Percentiles rank a stretch among this genome's conserved stretches.
These are phyloP conservation scores for Cytauxzoon felis DNA, from an alignment of 169 alveolate genomes.

Conservation along the genomic window DNA sequence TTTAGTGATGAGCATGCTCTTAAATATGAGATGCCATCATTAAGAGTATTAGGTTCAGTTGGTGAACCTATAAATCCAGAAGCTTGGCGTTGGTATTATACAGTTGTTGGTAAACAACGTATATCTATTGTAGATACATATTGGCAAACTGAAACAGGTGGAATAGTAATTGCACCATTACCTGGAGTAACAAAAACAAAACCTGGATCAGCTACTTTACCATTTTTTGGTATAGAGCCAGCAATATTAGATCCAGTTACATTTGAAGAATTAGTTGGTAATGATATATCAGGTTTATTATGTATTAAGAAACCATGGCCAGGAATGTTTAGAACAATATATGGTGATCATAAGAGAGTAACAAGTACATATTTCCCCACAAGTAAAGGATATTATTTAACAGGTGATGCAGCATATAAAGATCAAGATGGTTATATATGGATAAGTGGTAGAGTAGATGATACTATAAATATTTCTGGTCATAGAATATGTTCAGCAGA, in stretches of 20 bases:
- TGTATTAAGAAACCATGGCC: slow-evolving; percentile 89
- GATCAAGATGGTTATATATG: slow-evolving; percentile 92
- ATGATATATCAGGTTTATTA: slow-evolving; percentile 79
- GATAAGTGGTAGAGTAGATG: slow-evolving; percentile 95
- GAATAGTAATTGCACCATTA: slow-evolving; percentile 87
- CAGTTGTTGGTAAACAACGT: slow-evolving; percentile 67
- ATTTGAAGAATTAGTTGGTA: slow-evolving; percentile 77
- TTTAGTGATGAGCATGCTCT: slow-evolving; percentile 68
- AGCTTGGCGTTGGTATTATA: slow-evolving; percentile 93
- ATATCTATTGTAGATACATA: slow-evolving; percentile 90
- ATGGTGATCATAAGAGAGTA: slow-evolving; percentile 83
- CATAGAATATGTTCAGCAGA: slow-evolving; percentile 92
- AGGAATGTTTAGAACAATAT: slow-evolving; percentile 81
- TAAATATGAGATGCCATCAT: slow-evolving; percentile 66
- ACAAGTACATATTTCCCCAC: slow-evolving; percentile 77
- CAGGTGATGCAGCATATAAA: slow-evolving; percentile 94
- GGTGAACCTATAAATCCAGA: slow-evolving; percentile 93
- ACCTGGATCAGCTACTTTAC: slow-evolving; percentile 92
- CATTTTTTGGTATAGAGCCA: slow-evolving; percentile 82
- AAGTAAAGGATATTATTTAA: slow-evolving; percentile 77
- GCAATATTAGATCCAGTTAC: slow-evolving; percentile 83
- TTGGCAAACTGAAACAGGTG: slow-evolving; percentile 98
- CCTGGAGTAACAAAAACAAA: slow-evolving; percentile 85
- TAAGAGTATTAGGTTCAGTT: slow-evolving; percentile 81
- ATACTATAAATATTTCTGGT: slow-evolving; percentile 89